Evolutionary conservation across 345 rosid species (phyloP).

Genomic region (Psidium friedrichsthalianum): DNA sequence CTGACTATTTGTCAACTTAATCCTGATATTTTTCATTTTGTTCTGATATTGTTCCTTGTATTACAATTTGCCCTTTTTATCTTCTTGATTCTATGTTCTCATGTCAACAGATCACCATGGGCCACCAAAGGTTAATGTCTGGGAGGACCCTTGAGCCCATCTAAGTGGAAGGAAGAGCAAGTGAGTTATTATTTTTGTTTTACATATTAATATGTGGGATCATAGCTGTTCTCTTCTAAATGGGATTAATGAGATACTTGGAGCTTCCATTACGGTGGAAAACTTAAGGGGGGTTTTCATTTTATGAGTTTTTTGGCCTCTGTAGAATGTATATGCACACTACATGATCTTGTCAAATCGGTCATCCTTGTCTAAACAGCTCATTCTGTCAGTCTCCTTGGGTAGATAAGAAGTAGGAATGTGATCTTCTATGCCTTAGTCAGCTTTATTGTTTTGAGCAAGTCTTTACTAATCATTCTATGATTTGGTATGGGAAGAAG

Average conservation of each 20-base stretch:
- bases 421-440: neutral
- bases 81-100: neutral
- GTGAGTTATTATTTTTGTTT: slow-evolving; percentile 26
- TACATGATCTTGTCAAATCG: neutral
- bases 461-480: neutral
- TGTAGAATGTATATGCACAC: neutral
- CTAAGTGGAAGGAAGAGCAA: slow-evolving; percentile 93
- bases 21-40: slow-evolving; percentile 3
- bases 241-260: neutral
- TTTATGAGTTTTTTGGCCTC: neutral
- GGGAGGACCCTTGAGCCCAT: slow-evolving; percentile 88
- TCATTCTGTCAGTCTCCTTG: neutral
- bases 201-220: neutral
- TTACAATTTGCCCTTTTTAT: neutral
- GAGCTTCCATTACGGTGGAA: neutral
- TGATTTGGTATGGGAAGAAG: neutral
- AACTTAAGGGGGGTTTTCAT: neutral
- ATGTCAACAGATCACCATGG: slow-evolving; percentile 72
- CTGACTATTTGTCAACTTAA: neutral
- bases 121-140: slow-evolving; percentile 58
- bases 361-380: neutral
- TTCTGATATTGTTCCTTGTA: neutral
- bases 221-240: neutral
- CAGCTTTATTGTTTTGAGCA: neutral
- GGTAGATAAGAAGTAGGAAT: neutral